These are phyloP conservation scores for Lactifluus volemus DNA, from an alignment of 768 basidiomycete genomes.

Conservation along the genomic window DNA sequence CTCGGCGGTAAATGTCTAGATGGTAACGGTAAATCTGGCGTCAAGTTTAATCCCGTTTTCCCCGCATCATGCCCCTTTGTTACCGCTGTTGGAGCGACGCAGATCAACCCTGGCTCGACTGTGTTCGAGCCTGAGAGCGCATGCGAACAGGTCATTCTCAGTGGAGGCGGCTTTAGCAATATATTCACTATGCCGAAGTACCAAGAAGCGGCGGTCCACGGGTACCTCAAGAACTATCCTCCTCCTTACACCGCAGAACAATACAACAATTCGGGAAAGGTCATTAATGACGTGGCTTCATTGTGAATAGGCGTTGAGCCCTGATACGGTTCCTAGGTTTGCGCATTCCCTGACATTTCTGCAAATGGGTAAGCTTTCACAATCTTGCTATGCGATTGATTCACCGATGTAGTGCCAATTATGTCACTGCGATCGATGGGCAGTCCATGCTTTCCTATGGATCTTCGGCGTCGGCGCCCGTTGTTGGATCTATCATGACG, in stretches of 20 bases:
- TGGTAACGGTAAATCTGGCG: slow-evolving; percentile 21
- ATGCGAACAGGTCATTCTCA: slow-evolving; percentile 22
- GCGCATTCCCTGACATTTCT: slow-evolving; percentile 28
- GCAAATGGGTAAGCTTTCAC: slow-evolving; percentile 26
- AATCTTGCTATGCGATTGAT: background rate
- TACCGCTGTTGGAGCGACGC: slow-evolving; percentile 32
- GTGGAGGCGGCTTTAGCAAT: slow-evolving; percentile 36
- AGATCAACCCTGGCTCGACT: slow-evolving; percentile 27
- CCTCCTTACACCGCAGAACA: slow-evolving; percentile 28
- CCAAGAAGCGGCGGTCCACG: slow-evolving; percentile 26
- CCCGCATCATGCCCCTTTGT: slow-evolving; percentile 40
- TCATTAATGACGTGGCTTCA: slow-evolving; percentile 3
- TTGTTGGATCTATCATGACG: slow-evolving; percentile 27
- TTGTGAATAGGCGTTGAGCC: background rate
- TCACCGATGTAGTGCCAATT: background rate
- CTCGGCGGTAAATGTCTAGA: slow-evolving; percentile 27
- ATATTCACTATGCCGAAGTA: slow-evolving; percentile 32
- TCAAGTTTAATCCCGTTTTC: slow-evolving; percentile 35
- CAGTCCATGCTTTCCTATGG: slow-evolving; percentile 25
- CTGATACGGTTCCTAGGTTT: slow-evolving; percentile 9
- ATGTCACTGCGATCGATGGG: slow-evolving; percentile 20
- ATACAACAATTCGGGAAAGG: slow-evolving; percentile 30
- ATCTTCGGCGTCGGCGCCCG: slow-evolving; percentile 31
- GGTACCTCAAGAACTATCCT: slow-evolving; percentile 27
- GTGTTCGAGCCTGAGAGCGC: slow-evolving; percentile 32